These are phyloP conservation scores for Colletotrichum cereale DNA, from an alignment of 2,329 filamentous ascomycete genomes.

Conservation along the genomic window DNA sequence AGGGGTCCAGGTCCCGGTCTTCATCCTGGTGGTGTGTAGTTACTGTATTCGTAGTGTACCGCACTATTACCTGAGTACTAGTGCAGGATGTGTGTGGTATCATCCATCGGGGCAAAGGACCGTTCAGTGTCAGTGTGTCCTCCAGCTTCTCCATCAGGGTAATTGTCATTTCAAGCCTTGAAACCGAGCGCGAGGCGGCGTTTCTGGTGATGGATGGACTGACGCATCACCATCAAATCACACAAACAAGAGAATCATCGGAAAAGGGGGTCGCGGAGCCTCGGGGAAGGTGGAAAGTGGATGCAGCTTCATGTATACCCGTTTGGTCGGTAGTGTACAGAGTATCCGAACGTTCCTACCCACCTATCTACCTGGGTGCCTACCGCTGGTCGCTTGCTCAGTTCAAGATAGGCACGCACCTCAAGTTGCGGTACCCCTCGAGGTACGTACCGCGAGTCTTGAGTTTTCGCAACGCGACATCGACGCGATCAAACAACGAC, in stretches of 20 bases:
- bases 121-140: constrained; percentile 3
- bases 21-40: neutral
- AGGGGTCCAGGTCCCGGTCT: constrained; percentile 21
- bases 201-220: constrained; percentile 25
- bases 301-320: constrained; percentile 31
- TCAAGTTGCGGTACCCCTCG: neutral
- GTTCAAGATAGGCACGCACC: too few relatives aligned
- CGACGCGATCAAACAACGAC: constrained; percentile 17
- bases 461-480: constrained; percentile 13
- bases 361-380: too few relatives aligned
- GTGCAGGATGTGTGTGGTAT: neutral
- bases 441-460: neutral
- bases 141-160: constrained; percentile 8
- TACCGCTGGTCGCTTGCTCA: too few relatives aligned
- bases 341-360: too few relatives aligned
- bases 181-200: constrained; percentile 14
- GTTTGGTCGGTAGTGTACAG: constrained; percentile 14
- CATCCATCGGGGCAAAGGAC: neutral
- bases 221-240: constrained; percentile 26
- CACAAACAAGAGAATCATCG: constrained; percentile 14
- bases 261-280: constrained; percentile 25
- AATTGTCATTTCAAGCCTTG: constrained; percentile 24
- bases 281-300: constrained; percentile 41
- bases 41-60: neutral
- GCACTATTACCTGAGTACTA: neutral